Evolutionary conservation across 805 yeast genomes (phyloP), one percentile per base, ranked within the genome.

Genomic region (Schizosaccharomyces octosporus): DNA sequence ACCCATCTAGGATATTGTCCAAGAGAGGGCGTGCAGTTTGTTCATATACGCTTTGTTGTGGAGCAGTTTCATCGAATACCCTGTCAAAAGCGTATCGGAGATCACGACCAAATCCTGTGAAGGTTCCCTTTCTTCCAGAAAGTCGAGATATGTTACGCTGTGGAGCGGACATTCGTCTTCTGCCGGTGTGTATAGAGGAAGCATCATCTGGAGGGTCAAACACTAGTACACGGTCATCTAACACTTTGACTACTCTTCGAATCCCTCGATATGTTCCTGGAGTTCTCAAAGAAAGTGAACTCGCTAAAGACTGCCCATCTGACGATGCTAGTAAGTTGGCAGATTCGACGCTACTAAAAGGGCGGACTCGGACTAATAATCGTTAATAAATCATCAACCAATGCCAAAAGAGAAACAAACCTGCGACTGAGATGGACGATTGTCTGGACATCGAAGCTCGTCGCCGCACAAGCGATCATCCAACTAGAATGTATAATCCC

Each of bases 21-120:
- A 57, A 57, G 19, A 57, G 27, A 17, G 43, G 60, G 21, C 27
- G 21, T 7, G 60, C 48, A 41, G 60, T 57, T 36, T 24, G 19
- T 24, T 21, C 43, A 57, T 57, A 57, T 42, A 57, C 60, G 9
- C n/a, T 19, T 41, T 57, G 42, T 31, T 57, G 60, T 9, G 60
- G 17, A 4, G 60, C 60, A 21, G 60, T 57, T 21, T 57, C 60
- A n/a, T 57, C 60, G 17, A 57, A 57, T n/a, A 57, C 41, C 7
- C 60, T 27, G 45, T 57, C 60, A 21, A 57, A 57, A 21, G 60
- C 60, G n/a, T 57, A 57, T 19, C 60, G 43, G 11, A 57, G 31
- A 31, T 57, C 60, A 9, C 39, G 31, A 29, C 36, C 57, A 51
- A 21, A 21, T 51, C 57, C 57, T 2, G 31, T 17, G 11, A 29